phyloP scores from a whole-genome alignment of 768 basidiomycete species.

The Strobilomyces dryophilus region DNA sequence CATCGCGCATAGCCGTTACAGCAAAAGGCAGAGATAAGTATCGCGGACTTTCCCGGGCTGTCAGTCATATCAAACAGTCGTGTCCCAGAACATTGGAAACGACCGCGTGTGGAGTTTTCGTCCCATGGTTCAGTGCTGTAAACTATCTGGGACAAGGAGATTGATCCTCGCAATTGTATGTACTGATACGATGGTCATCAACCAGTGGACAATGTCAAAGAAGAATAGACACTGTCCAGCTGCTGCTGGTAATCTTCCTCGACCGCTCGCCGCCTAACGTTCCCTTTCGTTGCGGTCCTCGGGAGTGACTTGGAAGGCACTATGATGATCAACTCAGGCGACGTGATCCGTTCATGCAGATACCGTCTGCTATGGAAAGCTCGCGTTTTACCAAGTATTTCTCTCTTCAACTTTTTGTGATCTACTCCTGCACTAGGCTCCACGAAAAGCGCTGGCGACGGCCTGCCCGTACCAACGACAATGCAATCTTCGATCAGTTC shows the following conservation, averaged over 20 bases:
- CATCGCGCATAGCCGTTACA: too few species aligned
- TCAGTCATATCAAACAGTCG: too few species aligned
- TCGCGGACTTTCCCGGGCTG: too few species aligned
- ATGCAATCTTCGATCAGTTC: conserved; percentile 62
- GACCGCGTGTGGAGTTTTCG: too few species aligned
- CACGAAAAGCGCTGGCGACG: conserved; percentile 72
- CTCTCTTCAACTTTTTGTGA: conserved; percentile 57
- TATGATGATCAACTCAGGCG: conserved; percentile 59
- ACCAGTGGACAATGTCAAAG: too few species aligned
- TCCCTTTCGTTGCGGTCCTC: conserved; percentile 80
- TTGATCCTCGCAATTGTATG: too few species aligned
- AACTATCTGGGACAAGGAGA: too few species aligned
- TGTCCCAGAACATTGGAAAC: too few species aligned
- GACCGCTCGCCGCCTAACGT: conserved; percentile 72
- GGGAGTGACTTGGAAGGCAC: conserved; percentile 66
- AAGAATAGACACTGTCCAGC: conserved; percentile 56
- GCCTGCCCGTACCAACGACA: conserved; percentile 72
- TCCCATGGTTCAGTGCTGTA: too few species aligned
- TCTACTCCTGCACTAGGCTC: conserved; percentile 56
- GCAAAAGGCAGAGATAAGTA: too few species aligned
- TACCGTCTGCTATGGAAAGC: conserved; percentile 74
- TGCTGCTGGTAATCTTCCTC: conserved; percentile 58
- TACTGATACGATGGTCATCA: too few species aligned
- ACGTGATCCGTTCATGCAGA: conserved; percentile 72
- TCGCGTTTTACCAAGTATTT: conserved; percentile 68